Conservation (phyloP, 169 alveolate species). For the Plasmodium relictum region DNA sequence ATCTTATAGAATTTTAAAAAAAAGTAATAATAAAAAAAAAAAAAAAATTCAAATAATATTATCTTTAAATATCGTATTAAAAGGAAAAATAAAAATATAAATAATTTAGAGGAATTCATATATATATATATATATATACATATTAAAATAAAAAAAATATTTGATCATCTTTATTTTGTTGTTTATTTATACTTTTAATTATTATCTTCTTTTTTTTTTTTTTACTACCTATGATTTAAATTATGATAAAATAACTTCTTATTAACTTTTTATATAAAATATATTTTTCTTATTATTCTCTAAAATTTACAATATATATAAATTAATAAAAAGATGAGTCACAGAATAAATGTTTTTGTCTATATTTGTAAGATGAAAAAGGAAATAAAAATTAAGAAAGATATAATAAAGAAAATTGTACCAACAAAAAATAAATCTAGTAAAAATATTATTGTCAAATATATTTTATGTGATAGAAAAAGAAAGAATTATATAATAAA, state of each 20-base stretch:
- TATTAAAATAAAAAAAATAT: no score
- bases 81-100: no score
- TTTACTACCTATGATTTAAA: no score
- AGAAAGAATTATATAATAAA: constrained; percentile 33
- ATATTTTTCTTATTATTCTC: no score
- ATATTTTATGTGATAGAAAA: constrained; percentile 28
- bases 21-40: no score
- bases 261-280: no score
- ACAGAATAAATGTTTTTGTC: constrained; percentile 33
- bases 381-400: constrained; percentile 23
- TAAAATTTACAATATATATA: not conserved
- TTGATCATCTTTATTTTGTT: not conserved
- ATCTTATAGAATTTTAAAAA: no score
- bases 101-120: no score
- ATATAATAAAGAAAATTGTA: constrained; percentile 30
- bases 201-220: not conserved
- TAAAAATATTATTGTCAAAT: constrained; percentile 26
- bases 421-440: constrained; percentile 31
- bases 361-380: constrained; percentile 40
- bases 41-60: no score
- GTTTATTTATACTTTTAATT: not conserved
- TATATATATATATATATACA: not conserved
- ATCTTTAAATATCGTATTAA: no score
- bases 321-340: constrained; percentile 29
- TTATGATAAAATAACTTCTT: no score